Conservation (phyloP, 768 basidiomycete genomes). For the Kondoa malvinella region DNA sequence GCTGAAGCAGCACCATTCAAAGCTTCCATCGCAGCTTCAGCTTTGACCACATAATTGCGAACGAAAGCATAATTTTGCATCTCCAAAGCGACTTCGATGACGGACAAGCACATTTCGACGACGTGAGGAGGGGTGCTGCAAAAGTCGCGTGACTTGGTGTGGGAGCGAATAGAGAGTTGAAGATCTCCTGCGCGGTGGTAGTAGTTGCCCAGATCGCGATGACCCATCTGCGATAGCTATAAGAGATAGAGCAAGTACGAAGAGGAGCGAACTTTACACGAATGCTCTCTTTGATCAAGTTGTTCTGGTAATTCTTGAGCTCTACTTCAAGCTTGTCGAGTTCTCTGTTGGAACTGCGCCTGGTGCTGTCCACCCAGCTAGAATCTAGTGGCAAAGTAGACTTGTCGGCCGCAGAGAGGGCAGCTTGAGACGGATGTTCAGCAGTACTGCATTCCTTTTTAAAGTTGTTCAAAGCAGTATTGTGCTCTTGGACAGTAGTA, state of each 20-base stretch:
- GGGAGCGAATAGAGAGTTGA: slow-evolving; percentile 54
- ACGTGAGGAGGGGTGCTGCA: slow-evolving; percentile 79
- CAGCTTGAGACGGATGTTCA: slow-evolving; percentile 2
- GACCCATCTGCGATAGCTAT: slow-evolving; percentile 49
- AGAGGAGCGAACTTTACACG: slow-evolving; percentile 42
- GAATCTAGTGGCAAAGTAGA: slow-evolving; percentile 44
- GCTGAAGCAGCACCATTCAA: slow-evolving; percentile 4
- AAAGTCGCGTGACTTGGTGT: slow-evolving; percentile 81
- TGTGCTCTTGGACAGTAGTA: slow-evolving; percentile 32
- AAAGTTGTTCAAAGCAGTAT: slow-evolving; percentile 27
- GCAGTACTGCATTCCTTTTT: slow-evolving; percentile 3
- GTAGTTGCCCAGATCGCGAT: slow-evolving; percentile 71
- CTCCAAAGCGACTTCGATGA: slow-evolving; percentile 48
- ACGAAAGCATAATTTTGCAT: slow-evolving; percentile 72
- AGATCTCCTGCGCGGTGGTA: slow-evolving; percentile 59
- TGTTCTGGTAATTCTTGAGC: slow-evolving; percentile 81
- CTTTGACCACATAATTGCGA: slow-evolving; percentile 84
- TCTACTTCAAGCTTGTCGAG: slow-evolving; percentile 76
- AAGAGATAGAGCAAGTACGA: not conserved
- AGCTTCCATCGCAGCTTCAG: slow-evolving; percentile 74
- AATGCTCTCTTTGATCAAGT: slow-evolving; percentile 98
- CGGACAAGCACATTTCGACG: slow-evolving; percentile 60
- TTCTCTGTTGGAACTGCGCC: slow-evolving; percentile 34
- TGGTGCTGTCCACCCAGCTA: slow-evolving; percentile 47
- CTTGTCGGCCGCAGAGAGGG: slow-evolving; percentile 10